phyloP scores from a whole-genome alignment of 2,329 filamentous ascomycete species.

The Byssochlamys sp. region DNA sequence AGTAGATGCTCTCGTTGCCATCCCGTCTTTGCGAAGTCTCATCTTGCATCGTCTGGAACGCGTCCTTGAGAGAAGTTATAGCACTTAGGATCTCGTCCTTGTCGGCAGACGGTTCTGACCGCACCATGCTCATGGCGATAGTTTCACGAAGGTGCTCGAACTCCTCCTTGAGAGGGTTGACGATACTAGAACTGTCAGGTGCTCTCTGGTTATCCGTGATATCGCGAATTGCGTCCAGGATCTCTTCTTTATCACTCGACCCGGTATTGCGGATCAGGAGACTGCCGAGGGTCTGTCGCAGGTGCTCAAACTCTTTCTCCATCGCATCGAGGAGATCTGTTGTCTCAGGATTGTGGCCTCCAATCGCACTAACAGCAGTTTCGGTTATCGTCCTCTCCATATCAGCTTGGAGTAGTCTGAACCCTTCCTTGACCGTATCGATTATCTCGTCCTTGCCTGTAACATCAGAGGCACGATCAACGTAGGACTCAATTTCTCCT shows the following conservation, averaged over 20 bases:
- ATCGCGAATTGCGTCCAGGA: conserved; percentile 52
- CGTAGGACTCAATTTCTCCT: conserved; percentile 68
- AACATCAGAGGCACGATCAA: conserved; percentile 60
- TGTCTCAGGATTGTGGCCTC: conserved; percentile 46
- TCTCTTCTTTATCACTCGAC: conserved; percentile 50
- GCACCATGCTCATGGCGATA: conserved; percentile 44
- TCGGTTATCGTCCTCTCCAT: conserved; percentile 45
- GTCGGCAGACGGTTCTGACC: conserved; percentile 37
- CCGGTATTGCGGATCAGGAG: conserved; percentile 54
- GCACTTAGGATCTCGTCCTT: conserved; percentile 57
- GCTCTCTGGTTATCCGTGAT: conserved; percentile 27
- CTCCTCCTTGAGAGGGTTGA: conserved; percentile 48
- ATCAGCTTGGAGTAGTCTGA: conserved; percentile 52
- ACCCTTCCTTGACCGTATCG: conserved; percentile 55
- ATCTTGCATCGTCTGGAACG: conserved; percentile 36
- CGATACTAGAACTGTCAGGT: conserved; percentile 18
- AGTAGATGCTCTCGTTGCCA: conserved; percentile 44
- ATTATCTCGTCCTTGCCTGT: conserved; percentile 70
- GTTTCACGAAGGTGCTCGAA: conserved; percentile 53
- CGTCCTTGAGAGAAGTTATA: conserved; percentile 43
- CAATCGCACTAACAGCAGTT: conserved; percentile 18
- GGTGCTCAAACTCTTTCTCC: conserved; percentile 70
- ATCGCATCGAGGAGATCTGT: conserved; percentile 62
- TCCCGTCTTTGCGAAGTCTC: conserved; percentile 46
- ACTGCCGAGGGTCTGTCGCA: conserved; percentile 67